Percentiles rank a stretch among this genome's conserved stretches.
Conservation (phyloP, 352 stramenopile species). For the Phytophthora pinifolia region DNA sequence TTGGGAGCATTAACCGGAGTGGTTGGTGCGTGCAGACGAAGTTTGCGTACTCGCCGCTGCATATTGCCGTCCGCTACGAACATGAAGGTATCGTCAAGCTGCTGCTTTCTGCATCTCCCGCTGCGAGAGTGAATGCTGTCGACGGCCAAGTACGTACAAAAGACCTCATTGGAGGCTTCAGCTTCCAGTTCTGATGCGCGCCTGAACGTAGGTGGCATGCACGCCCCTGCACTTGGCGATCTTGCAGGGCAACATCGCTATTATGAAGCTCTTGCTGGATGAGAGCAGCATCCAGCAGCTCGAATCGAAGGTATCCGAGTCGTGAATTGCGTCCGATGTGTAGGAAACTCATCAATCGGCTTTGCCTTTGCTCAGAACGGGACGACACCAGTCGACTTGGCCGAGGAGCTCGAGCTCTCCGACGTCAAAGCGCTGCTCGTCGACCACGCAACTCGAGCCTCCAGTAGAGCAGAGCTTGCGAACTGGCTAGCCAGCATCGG, state of each 20-base stretch:
- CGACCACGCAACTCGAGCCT: constrained; percentile 35
- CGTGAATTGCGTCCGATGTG: neutral
- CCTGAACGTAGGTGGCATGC: constrained; percentile 38
- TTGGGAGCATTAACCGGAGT: neutral
- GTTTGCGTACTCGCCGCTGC: constrained; percentile 62
- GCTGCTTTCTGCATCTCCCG: constrained; percentile 33
- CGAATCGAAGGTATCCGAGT: constrained; percentile 41
- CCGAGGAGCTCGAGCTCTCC: constrained; percentile 36
- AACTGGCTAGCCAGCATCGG: constrained; percentile 76
- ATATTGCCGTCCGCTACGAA: constrained; percentile 67
- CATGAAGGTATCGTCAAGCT: constrained; percentile 52
- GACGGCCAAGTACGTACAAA: constrained; percentile 35
- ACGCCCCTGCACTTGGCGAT: constrained; percentile 70
- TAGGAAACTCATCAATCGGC: constrained; percentile 1
- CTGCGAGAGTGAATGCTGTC: constrained; percentile 21
- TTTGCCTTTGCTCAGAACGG: constrained; percentile 32
- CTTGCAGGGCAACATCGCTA: constrained; percentile 40
- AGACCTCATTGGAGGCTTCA: neutral
- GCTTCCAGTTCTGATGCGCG: neutral
- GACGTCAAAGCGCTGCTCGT: constrained; percentile 40
- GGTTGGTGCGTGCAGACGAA: constrained; percentile 40
- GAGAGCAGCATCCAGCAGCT: constrained; percentile 35
- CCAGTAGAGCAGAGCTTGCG: constrained; percentile 36
- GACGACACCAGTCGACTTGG: constrained; percentile 60
- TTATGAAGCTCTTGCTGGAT: constrained; percentile 59